Evolutionary conservation across 345 rosid species (phyloP), one percentile per base, ranked within the genome.

Genomic region (Eutrema yunnanense): DNA sequence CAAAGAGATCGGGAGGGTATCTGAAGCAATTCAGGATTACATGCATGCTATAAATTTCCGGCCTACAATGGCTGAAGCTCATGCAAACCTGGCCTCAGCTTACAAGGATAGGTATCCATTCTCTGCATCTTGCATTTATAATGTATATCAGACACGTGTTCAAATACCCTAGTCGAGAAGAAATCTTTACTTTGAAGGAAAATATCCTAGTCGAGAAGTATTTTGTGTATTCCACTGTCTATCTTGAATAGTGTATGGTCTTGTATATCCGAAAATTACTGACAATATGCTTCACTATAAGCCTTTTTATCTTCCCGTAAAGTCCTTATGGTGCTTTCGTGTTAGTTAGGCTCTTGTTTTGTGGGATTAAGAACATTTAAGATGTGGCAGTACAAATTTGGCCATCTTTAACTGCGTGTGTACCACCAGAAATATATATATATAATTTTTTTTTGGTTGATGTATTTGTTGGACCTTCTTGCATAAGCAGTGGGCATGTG

Each of bases 61-160:
- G 62, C 99, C 99, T 47, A 67, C 86, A 43, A 96, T 96, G 99
- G 94, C 98, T 63, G 99, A 96, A 82, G 99, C 99, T 44, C 99
- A 96, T 85, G 98, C 99, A 73, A 96, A 96, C 80, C 79, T 96
- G 75, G 99, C 99, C 71, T 96, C 99, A n/a, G 98, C 99, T 67
- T 92, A 96, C 71, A 96, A 96, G 78, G 99, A 96, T 79, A 96
- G 99, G 99, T 92, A 82, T 50, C 57, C 54, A 8, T 62, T 69
- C 30, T n/a, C 29, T 33, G 38, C 22, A 19, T 58, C 6, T 51
- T 74, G 40, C 48, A 60, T 67, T 67, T 42, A 27, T n/a, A 34
- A 9, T 47, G 50, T 29, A 14, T 57, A 12, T 11, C 6, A n/a
- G 66, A 16, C 36, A 42, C 54, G 22, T 61, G 14, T 40, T 71